Percentiles rank a stretch among this genome's conserved stretches.
Evolutionary conservation across 768 basidiomycete genomes (phyloP).

Genomic region (Lactifluus subvellereus): DNA sequence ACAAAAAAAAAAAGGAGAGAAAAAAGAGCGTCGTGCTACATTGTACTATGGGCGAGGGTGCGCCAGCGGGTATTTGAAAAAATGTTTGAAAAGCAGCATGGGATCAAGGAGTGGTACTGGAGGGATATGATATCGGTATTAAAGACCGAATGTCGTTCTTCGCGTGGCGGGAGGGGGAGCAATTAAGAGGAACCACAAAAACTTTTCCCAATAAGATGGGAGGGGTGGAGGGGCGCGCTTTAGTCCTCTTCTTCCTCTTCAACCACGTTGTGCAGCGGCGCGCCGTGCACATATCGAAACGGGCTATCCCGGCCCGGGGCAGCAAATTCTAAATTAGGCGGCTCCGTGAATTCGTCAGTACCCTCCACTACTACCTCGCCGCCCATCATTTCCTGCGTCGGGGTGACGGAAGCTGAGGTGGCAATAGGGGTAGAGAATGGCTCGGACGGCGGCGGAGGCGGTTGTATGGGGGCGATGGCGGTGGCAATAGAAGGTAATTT

Average conservation of each 20-base stretch:
- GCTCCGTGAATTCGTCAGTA: slow-evolving; percentile 32
- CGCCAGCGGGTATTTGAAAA: not conserved
- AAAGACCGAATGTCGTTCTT: not conserved
- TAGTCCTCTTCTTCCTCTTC: slow-evolving; percentile 74
- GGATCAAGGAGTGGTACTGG: not conserved
- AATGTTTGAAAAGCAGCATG: not conserved
- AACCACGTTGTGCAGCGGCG: slow-evolving; percentile 78
- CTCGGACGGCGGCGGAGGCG: not conserved
- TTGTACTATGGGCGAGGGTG: not conserved
- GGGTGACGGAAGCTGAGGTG: not conserved
- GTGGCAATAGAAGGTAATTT: slow-evolving; percentile 27
- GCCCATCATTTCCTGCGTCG: not conserved
- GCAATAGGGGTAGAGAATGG: not conserved
- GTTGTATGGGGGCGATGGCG: slow-evolving; percentile 22
- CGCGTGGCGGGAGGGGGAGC: too few species aligned
- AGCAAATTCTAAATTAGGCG: slow-evolving; percentile 33
- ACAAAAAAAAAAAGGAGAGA: not conserved
- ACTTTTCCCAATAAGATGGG: too few species aligned
- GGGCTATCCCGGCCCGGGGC: slow-evolving; percentile 56
- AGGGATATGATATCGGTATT: not conserved
- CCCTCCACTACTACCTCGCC: slow-evolving; percentile 17
- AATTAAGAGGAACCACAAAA: not conserved
- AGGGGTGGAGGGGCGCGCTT: not conserved
- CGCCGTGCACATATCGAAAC: slow-evolving; percentile 73
- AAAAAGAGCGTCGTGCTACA: not conserved